Evolutionary conservation across 2,329 filamentous ascomycete species (phyloP).

Genomic region (Westerdykella aurantiaca): DNA sequence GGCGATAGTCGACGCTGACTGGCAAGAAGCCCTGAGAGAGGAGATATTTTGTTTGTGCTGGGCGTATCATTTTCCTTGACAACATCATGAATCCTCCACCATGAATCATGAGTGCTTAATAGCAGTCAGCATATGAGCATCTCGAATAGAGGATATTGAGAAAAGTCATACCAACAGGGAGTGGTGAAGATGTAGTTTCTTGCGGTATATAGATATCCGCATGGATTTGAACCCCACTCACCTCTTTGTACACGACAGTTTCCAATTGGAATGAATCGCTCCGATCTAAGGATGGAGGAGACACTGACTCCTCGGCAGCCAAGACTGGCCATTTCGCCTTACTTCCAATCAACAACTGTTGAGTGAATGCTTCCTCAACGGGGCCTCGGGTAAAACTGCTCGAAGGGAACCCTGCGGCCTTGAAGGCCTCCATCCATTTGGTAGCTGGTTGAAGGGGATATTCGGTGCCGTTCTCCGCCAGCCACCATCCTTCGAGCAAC

Average conservation of each 20-base stretch:
- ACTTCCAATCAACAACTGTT: slow-evolving; percentile 1
- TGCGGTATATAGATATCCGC: slow-evolving; percentile 35
- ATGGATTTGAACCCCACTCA: slow-evolving; percentile 8
- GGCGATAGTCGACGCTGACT: slow-evolving; percentile 47
- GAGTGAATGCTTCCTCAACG: slow-evolving; percentile 1
- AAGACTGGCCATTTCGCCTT: slow-evolving; percentile 1
- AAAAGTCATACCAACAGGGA: slow-evolving; percentile 7
- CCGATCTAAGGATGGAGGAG: not conserved
- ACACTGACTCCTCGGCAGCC: not conserved
- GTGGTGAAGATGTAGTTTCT: slow-evolving; percentile 1
- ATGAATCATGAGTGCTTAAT: slow-evolving; percentile 42
- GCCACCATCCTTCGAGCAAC: slow-evolving; percentile 21
- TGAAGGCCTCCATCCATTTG: slow-evolving; percentile 1
- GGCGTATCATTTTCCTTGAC: slow-evolving; percentile 36
- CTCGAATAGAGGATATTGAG: not conserved
- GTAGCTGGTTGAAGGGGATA: slow-evolving; percentile 1
- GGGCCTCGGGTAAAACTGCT: not conserved
- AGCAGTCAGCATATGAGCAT: slow-evolving; percentile 3
- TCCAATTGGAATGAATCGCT: slow-evolving; percentile 3
- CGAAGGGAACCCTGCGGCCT: slow-evolving; percentile 1
- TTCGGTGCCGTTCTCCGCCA: slow-evolving; percentile 6
- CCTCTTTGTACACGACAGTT: slow-evolving; percentile 10
- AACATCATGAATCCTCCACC: slow-evolving; percentile 42
- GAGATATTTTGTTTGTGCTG: slow-evolving; percentile 36
- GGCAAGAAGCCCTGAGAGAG: slow-evolving; percentile 42